Percentiles rank a stretch among this genome's conserved stretches.
These are phyloP conservation scores for Camelina sativa DNA, from an alignment of 345 rosid species.

Conservation along the genomic window DNA sequence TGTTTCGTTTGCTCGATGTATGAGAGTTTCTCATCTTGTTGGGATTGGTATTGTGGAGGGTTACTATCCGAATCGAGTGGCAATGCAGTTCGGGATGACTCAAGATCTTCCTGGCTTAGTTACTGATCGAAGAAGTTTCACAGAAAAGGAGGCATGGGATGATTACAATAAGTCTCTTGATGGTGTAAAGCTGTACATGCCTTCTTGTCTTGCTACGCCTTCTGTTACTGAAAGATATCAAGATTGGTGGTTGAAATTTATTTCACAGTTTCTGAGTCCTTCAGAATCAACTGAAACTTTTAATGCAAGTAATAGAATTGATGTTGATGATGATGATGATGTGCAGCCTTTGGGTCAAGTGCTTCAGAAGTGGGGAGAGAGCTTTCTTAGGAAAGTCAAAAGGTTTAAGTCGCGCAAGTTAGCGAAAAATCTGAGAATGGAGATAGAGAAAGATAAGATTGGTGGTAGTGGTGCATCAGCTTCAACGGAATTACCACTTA, in stretches of 20 bases:
- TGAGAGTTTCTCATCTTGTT: conserved; percentile 50
- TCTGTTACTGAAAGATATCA: conserved; percentile 49
- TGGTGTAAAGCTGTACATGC: conserved; percentile 43
- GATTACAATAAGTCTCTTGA: conserved; percentile 46
- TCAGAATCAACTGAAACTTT: not conserved
- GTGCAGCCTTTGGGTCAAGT: conserved; percentile 17
- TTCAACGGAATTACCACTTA: conserved; percentile 17
- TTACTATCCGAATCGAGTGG: conserved; percentile 61
- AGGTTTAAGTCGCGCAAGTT: not conserved
- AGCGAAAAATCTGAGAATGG: not conserved
- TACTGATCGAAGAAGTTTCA: conserved; percentile 7
- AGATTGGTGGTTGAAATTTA: conserved; percentile 56
- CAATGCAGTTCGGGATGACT: conserved; percentile 64
- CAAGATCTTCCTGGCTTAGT: conserved; percentile 53
- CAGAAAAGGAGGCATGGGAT: conserved; percentile 28
- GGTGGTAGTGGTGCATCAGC: conserved; percentile 2
- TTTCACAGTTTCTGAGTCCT: not conserved
- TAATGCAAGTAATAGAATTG: not conserved
- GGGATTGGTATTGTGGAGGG: conserved; percentile 48
- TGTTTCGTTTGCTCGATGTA: conserved; percentile 44
- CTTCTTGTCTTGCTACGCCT: conserved; percentile 47
- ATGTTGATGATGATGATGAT: not conserved
- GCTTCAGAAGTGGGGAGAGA: not conserved
- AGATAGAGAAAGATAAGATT: conserved; percentile 3
- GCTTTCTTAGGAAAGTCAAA: conserved; percentile 1